Evolutionary conservation across 2,329 filamentous ascomycete species (phyloP).

Genomic region (Geosmithia flava): DNA sequence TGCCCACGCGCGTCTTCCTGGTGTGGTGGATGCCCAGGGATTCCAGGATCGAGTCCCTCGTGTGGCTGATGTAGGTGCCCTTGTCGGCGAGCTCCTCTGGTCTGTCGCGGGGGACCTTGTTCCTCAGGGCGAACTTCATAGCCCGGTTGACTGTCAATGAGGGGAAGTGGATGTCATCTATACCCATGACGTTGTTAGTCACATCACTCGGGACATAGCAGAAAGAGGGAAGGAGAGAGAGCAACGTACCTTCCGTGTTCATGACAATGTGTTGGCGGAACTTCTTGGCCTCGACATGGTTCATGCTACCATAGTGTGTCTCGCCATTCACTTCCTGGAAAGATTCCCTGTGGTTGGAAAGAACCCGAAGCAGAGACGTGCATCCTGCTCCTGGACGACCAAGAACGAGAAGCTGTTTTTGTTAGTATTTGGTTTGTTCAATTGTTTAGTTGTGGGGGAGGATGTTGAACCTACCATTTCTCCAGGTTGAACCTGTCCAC

Average conservation of each 20-base stretch:
- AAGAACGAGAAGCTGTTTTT: constrained; percentile 13
- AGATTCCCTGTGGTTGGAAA: constrained; percentile 14
- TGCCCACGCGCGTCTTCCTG: constrained; percentile 50
- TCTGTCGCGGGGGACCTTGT: constrained; percentile 45
- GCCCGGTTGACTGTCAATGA: constrained; percentile 54
- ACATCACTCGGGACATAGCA: background rate
- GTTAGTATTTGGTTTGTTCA: constrained; percentile 2
- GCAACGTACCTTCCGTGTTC: constrained; percentile 13
- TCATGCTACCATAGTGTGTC: constrained; percentile 13
- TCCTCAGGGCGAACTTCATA: constrained; percentile 48
- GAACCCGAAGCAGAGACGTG: constrained; percentile 15
- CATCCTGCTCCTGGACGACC: constrained; percentile 18
- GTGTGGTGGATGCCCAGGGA: constrained; percentile 56
- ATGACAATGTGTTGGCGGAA: constrained; percentile 16
- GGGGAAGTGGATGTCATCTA: constrained; percentile 48
- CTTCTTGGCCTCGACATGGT: constrained; percentile 9
- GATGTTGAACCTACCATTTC: constrained; percentile 22
- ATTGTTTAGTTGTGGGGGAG: background rate
- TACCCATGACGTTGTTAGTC: constrained; percentile 1
- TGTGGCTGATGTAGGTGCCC: constrained; percentile 15
- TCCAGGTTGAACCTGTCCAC: constrained; percentile 24
- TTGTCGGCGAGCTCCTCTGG: constrained; percentile 19
- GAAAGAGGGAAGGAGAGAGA: background rate
- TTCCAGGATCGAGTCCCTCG: constrained; percentile 25
- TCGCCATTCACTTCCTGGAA: constrained; percentile 14